Percentiles rank a stretch among this genome's conserved stretches.
phyloP scores from a whole-genome alignment of 2,329 filamentous ascomycete species.

The Stagonosporopsis cucurbitacearum region DNA sequence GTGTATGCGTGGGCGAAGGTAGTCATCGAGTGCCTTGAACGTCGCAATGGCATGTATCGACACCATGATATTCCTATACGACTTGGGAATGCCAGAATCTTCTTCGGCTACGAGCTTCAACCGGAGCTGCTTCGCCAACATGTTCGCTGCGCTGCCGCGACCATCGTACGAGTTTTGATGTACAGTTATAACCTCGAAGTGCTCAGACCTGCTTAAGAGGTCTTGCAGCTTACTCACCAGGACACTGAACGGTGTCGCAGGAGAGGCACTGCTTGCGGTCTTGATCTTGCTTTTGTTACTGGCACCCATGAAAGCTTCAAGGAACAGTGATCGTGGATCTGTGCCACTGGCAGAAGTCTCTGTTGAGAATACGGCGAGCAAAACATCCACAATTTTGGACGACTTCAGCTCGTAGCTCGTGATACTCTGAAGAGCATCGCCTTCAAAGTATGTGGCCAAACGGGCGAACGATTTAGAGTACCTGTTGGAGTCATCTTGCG shows the following conservation, averaged over 20 bases:
- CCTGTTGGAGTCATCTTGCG: slow-evolving; percentile 50
- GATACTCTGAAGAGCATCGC: slow-evolving; percentile 87
- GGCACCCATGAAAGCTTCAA: slow-evolving; percentile 90
- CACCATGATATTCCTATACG: slow-evolving; percentile 95
- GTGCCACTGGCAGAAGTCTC: slow-evolving; percentile 61
- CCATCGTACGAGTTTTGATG: slow-evolving; percentile 92
- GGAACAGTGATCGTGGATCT: slow-evolving; percentile 79
- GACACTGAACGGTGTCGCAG: slow-evolving; percentile 85
- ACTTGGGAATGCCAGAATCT: slow-evolving; percentile 83
- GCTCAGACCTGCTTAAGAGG: slow-evolving; percentile 91
- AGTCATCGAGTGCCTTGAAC: slow-evolving; percentile 96
- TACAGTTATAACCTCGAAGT: slow-evolving; percentile 96
- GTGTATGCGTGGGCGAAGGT: slow-evolving; percentile 86
- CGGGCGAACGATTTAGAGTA: slow-evolving; percentile 74
- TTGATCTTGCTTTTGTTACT: slow-evolving; percentile 66
- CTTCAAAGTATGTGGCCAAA: slow-evolving; percentile 84
- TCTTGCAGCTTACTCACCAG: slow-evolving; percentile 95
- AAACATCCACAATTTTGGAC: slow-evolving; percentile 83
- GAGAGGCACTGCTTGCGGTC: slow-evolving; percentile 70
- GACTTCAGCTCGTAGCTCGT: slow-evolving; percentile 94
- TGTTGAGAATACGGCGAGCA: slow-evolving; percentile 83
- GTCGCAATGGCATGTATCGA: slow-evolving; percentile 98
- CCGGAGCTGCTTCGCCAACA: slow-evolving; percentile 94
- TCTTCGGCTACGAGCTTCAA: slow-evolving; percentile 89
- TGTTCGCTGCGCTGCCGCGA: slow-evolving; percentile 88